Percentiles rank a stretch among this genome's conserved stretches.
Conservation (phyloP, 768 basidiomycete genomes). For the Termitomyces sp. region DNA sequence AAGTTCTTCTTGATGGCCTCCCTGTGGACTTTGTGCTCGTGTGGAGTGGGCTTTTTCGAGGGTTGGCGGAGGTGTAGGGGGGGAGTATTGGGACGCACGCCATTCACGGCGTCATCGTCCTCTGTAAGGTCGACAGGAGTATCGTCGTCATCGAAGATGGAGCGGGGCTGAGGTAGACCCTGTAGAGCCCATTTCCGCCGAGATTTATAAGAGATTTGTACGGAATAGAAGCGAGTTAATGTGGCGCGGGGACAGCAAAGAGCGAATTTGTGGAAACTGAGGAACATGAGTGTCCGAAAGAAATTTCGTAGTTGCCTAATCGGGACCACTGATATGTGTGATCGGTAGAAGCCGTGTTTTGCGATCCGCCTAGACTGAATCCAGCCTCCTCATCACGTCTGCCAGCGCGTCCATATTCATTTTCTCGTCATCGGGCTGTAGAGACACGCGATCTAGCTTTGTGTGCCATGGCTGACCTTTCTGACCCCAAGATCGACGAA, state of each 20-base stretch:
- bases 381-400: not conserved
- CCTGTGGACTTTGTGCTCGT: constrained; percentile 46
- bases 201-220: constrained; percentile 5
- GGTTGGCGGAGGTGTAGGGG: constrained; percentile 34
- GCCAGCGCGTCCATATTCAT: not conserved
- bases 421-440: not conserved
- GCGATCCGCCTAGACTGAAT: constrained; percentile 3
- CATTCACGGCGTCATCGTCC: constrained; percentile 45
- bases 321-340: constrained; percentile 5
- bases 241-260: constrained; percentile 11
- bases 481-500: constrained; percentile 65
- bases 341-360: constrained; percentile 21
- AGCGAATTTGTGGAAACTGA: constrained; percentile 17
- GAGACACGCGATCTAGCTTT: constrained; percentile 1
- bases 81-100: constrained; percentile 28
- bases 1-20: constrained; percentile 45
- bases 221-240: constrained; percentile 19
- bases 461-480: constrained; percentile 68
- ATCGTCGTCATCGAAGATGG: constrained; percentile 45
- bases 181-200: constrained; percentile 34
- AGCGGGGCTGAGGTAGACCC: constrained; percentile 32
- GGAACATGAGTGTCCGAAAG: constrained; percentile 17
- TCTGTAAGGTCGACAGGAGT: constrained; percentile 43
- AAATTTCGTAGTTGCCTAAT: constrained; percentile 7
- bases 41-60: constrained; percentile 37